phyloP scores from a whole-genome alignment of 1,284 basidiomycete species.

The Ceratobasidium sp. region DNA sequence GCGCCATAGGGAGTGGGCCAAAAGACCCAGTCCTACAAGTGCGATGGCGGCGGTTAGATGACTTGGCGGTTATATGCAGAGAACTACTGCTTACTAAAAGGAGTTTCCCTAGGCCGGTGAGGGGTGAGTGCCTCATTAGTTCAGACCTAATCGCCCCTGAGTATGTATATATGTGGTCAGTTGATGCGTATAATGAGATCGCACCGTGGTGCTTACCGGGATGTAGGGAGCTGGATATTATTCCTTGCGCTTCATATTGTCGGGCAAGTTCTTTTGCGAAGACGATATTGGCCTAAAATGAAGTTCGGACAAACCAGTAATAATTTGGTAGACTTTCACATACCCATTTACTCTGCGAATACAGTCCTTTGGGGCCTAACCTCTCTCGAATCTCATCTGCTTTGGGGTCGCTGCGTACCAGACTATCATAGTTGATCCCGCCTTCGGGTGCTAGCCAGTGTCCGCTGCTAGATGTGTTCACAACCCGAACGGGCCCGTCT shows the following conservation, averaged over 20 bases:
- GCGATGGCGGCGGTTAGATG: no score
- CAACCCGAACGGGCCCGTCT: conserved; percentile 5
- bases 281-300: conserved; percentile 50
- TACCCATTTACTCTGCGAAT: conserved; percentile 48
- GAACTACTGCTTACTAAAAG: not conserved
- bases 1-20: conserved; percentile 19
- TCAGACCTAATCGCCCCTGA: conserved; percentile 45
- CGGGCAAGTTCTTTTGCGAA: conserved; percentile 45
- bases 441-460: conserved; percentile 18
- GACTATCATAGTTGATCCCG: conserved; percentile 17
- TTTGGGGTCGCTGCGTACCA: conserved; percentile 1
- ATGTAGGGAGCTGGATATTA: conserved; percentile 43
- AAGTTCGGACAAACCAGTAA: not conserved
- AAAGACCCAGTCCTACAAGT: conserved; percentile 2
- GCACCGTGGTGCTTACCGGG: conserved; percentile 42
- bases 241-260: conserved; percentile 43
- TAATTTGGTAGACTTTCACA: not conserved
- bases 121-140: conserved; percentile 49
- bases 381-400: not conserved
- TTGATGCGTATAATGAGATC: not conserved
- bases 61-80: no score
- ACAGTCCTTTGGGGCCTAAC: conserved; percentile 3
- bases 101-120: not conserved
- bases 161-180: conserved; percentile 7
- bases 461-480: conserved; percentile 4